A percentile compares a stretch with the other conserved stretches of the same genome.
phyloP scores from a whole-genome alignment of 495 filamentous ascomycete genomes.

The Daldinia concentrica region DNA sequence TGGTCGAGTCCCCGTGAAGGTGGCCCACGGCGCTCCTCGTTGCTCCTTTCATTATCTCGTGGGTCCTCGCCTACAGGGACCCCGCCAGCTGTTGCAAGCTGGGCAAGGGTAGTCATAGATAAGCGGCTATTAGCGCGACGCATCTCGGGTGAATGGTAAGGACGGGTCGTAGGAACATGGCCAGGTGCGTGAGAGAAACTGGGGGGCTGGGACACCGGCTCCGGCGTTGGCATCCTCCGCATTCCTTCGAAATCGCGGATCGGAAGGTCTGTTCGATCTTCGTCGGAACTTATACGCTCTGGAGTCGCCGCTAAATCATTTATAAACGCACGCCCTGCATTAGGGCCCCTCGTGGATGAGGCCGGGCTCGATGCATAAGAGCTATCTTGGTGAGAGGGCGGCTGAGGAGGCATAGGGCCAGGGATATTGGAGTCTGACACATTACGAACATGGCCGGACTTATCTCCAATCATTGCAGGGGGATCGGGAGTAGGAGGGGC shows the following conservation, averaged over 20 bases:
- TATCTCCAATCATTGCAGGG: conserved; percentile 56
- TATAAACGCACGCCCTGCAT: conserved; percentile 47
- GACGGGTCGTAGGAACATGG: conserved; percentile 70
- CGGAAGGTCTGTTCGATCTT: conserved; percentile 52
- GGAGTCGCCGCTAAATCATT: conserved; percentile 57
- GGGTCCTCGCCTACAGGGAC: conserved; percentile 44
- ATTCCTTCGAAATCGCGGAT: conserved; percentile 62
- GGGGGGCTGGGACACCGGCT: conserved; percentile 78
- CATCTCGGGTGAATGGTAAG: conserved; percentile 76
- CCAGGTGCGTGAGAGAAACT: conserved; percentile 77
- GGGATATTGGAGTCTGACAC: conserved; percentile 56
- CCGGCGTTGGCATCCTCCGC: conserved; percentile 67
- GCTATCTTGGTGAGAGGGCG: conserved; percentile 34
- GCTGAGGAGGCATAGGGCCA: conserved; percentile 48
- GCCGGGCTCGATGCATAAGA: conserved; percentile 30
- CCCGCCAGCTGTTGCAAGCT: conserved; percentile 73
- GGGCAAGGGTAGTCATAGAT: conserved; percentile 80
- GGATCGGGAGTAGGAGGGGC: conserved; percentile 57
- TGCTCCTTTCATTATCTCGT: conserved; percentile 36
- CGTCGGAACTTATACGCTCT: conserved; percentile 69
- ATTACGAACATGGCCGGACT: conserved; percentile 50
- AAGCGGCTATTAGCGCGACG: conserved; percentile 80
- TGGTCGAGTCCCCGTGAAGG: conserved; percentile 45
- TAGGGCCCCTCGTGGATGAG: conserved; percentile 39
- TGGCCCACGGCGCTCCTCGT: conserved; percentile 40